phyloP scores from a whole-genome alignment of 2,329 filamentous ascomycete species.

The Dactylonectria estremocensis region DNA sequence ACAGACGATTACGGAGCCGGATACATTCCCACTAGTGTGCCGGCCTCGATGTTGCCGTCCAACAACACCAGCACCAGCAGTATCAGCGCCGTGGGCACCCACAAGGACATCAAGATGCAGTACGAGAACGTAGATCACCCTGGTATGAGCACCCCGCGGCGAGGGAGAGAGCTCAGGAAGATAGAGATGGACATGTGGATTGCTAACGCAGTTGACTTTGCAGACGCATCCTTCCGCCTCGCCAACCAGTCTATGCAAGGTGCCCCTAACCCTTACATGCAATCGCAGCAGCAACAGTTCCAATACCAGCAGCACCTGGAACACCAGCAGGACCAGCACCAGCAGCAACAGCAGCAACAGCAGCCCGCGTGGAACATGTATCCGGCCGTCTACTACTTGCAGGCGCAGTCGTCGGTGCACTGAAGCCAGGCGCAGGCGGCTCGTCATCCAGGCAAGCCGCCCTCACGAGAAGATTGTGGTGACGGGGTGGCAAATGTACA shows the following conservation, averaged over 20 bases:
- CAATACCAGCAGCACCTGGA: too few species aligned
- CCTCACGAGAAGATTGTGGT: conserved; percentile 50
- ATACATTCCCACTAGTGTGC: conserved; percentile 67
- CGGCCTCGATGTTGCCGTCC: conserved; percentile 59
- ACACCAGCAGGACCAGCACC: neutral
- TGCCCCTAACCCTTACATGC: conserved; percentile 46
- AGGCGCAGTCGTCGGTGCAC: conserved; percentile 53
- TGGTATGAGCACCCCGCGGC: conserved; percentile 41
- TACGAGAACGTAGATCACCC: conserved; percentile 56
- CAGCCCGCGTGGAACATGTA: conserved; percentile 54
- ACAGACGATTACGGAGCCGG: conserved; percentile 62
- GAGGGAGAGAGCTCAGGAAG: neutral
- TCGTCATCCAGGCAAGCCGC: conserved; percentile 51
- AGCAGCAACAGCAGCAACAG: conserved; percentile 41
- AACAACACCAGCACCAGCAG: conserved; percentile 49
- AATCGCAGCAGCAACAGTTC: conserved; percentile 36
- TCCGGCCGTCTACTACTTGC: conserved; percentile 52
- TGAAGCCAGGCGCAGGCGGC: conserved; percentile 36
- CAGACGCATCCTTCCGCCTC: conserved; percentile 53
- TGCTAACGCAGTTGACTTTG: conserved; percentile 49
- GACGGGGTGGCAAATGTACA: conserved; percentile 49
- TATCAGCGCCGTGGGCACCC: conserved; percentile 47
- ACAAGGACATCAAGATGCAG: conserved; percentile 59
- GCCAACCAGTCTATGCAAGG: conserved; percentile 46
- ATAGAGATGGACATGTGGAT: conserved; percentile 25